A percentile compares a stretch with the other conserved stretches of the same genome.
phyloP scores from a whole-genome alignment of 2,329 filamentous ascomycete species.

The Myriosclerotinia curreyana region DNA sequence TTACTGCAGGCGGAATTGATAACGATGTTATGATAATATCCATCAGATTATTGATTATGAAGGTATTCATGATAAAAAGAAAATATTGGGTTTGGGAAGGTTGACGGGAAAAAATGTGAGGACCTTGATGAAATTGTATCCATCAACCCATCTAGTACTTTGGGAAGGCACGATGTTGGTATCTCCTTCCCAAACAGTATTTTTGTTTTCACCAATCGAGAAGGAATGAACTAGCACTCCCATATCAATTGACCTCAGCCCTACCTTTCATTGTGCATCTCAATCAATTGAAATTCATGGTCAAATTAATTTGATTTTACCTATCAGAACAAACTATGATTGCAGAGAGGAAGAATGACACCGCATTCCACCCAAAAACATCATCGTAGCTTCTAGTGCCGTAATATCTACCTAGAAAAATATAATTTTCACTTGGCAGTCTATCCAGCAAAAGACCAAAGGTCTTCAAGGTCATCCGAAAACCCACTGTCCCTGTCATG shows the following conservation, averaged over 20 bases:
- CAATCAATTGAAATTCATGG: slow-evolving; percentile 9
- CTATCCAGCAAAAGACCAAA: slow-evolving; percentile 31
- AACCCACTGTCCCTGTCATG: slow-evolving; percentile 24
- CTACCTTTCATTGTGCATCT: neutral
- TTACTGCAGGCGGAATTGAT: neutral
- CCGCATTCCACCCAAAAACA: neutral
- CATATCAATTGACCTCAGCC: neutral
- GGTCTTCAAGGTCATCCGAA: slow-evolving; percentile 15
- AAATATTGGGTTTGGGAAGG: neutral
- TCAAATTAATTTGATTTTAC: slow-evolving; percentile 21
- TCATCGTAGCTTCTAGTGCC: slow-evolving; percentile 16
- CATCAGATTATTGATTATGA: neutral
- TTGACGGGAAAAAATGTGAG: neutral
- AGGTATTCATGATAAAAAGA: neutral
- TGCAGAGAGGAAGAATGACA: slow-evolving; percentile 3
- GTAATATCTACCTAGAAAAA: slow-evolving; percentile 26
- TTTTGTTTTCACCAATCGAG: neutral
- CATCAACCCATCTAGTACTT: neutral
- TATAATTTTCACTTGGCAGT: slow-evolving; percentile 27
- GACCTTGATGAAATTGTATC: neutral
- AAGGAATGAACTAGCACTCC: neutral
- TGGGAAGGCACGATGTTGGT: neutral
- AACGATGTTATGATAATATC: neutral
- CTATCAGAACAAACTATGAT: slow-evolving; percentile 20
- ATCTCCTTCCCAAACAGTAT: neutral